phyloP scores from a whole-genome alignment of 2,329 filamentous ascomycete species.

The Fusarium annulatum region DNA sequence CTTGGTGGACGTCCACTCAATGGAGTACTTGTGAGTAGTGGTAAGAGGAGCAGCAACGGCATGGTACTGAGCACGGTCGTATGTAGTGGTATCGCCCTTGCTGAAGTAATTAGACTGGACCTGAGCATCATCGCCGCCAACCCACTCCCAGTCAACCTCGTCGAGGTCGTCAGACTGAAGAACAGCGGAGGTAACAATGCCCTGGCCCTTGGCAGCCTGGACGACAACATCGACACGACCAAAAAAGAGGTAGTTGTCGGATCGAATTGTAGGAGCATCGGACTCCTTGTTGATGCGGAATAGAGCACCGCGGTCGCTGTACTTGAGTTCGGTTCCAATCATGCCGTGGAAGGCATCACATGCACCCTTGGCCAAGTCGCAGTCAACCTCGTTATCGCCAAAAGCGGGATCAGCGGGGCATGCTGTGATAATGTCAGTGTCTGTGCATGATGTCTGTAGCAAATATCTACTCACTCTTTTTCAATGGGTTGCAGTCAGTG shows the following conservation, averaged over 20 bases:
- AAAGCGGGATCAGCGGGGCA: constrained; percentile 84
- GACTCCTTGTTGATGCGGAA: constrained; percentile 75
- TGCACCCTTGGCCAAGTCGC: constrained; percentile 82
- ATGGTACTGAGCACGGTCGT: constrained; percentile 75
- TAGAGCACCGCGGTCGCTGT: constrained; percentile 62
- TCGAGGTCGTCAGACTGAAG: constrained; percentile 91
- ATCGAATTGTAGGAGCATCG: constrained; percentile 78
- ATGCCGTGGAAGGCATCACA: constrained; percentile 66
- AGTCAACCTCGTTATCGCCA: constrained; percentile 63
- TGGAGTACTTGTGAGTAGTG: constrained; percentile 71
- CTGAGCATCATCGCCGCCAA: constrained; percentile 78
- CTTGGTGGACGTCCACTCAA: constrained; percentile 74
- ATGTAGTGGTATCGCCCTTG: constrained; percentile 77
- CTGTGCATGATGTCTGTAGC: background rate
- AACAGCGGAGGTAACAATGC: constrained; percentile 90
- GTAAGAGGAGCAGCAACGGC: constrained; percentile 66
- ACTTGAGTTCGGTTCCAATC: constrained; percentile 60
- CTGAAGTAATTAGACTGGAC: constrained; percentile 91
- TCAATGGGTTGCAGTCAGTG: constrained; percentile 65
- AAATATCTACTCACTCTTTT: constrained; percentile 55
- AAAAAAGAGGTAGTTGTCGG: constrained; percentile 95
- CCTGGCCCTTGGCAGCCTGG: constrained; percentile 81
- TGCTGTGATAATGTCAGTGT: constrained; percentile 47
- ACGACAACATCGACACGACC: constrained; percentile 84
- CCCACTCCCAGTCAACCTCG: constrained; percentile 93